These are phyloP conservation scores for Argentina anserina DNA, from an alignment of 306 rosid genomes.

Conservation along the genomic window DNA sequence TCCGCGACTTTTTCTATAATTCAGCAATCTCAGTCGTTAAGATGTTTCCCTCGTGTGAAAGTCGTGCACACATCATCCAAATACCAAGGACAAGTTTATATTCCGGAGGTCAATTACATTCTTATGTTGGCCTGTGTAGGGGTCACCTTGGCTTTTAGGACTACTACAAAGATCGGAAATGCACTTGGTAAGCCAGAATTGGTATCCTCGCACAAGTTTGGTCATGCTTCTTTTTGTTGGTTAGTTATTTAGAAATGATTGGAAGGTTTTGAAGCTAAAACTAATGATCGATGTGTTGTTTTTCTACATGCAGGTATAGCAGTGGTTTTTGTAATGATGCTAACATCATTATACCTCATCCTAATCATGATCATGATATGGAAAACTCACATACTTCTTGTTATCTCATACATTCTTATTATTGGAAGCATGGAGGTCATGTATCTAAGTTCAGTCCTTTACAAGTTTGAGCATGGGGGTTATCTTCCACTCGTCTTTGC, in stretches of 20 bases:
- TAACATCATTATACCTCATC: slow-evolving; percentile 55
- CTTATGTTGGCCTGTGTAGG: slow-evolving; percentile 67
- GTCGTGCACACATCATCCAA: slow-evolving; percentile 65
- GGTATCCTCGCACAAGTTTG: too few species aligned
- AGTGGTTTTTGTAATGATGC: slow-evolving; percentile 81
- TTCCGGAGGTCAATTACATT: slow-evolving; percentile 61
- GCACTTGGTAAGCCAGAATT: slow-evolving; percentile 60
- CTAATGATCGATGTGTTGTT: too few species aligned
- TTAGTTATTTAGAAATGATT: too few species aligned
- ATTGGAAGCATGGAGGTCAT: slow-evolving; percentile 55
- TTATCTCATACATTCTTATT: slow-evolving; percentile 41
- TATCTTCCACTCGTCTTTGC: slow-evolving; percentile 78
- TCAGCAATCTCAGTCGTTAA: slow-evolving; percentile 65
- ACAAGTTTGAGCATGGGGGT: slow-evolving; percentile 76
- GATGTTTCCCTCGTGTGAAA: slow-evolving; percentile 77
- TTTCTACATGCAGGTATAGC: slow-evolving; percentile 93
- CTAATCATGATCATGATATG: slow-evolving; percentile 82
- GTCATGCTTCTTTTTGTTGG: too few species aligned
- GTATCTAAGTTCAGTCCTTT: slow-evolving; percentile 67
- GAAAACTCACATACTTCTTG: slow-evolving; percentile 50
- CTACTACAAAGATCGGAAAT: slow-evolving; percentile 53
- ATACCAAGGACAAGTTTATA: slow-evolving; percentile 66
- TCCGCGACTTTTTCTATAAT: slow-evolving; percentile 70
- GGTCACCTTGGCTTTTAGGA: slow-evolving; percentile 51
- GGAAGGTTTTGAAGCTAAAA: too few species aligned